Base-by-base conservation (phyloP, 352 stramenopile genomes). In the Pythium pyrilobum region DNA sequence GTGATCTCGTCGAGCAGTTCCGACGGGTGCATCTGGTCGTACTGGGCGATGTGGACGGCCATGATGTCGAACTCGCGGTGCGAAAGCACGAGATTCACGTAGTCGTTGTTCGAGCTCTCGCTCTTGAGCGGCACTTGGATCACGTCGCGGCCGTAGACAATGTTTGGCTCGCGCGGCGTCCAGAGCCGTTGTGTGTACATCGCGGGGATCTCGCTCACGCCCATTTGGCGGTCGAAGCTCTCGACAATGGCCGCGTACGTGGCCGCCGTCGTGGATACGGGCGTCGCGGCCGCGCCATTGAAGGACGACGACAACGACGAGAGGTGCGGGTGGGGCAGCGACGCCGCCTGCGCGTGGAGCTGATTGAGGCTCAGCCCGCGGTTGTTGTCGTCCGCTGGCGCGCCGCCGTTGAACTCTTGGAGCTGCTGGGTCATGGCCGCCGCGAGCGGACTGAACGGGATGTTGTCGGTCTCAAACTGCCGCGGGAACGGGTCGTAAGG, bases 21-120 rank as follows among this genome's bases (percentile, higher is more conserved):
- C 12, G 65, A 56, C 5, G 77, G 75, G n/a, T 62, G 61, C 37
- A 89, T 66, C 27, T 80, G 65, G 44, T 89, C 74, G 54, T 85
- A 91, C 42, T 87, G 73, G 25, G 74, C 64, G 41, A 91, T 62
- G 37, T 89, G 75, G 36, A 89, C 70, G 0, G 74, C 77, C 77
- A 91, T 91, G 23, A 66, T 65, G 57, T 91, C 75, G 47, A 91
- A 87, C 56, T 91, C 80, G 29, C 80, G 74, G 50, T 87, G 75
- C 42, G 80, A 91, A 5, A 91, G 67, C 57, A 87, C 76, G 45
- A 91, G 51, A 40, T 77, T 89, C 49, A 89, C 71, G 59, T 81
- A 81, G 44, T 82, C 71, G 62, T 59, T 63, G 50, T 74, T 53
- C 23, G 50, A 59, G 31, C 62, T 46, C 1, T 59, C 57, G 32